Evolutionary conservation across 1,139 yeast genomes (phyloP).

Genomic region (Diutina siamensis): DNA sequence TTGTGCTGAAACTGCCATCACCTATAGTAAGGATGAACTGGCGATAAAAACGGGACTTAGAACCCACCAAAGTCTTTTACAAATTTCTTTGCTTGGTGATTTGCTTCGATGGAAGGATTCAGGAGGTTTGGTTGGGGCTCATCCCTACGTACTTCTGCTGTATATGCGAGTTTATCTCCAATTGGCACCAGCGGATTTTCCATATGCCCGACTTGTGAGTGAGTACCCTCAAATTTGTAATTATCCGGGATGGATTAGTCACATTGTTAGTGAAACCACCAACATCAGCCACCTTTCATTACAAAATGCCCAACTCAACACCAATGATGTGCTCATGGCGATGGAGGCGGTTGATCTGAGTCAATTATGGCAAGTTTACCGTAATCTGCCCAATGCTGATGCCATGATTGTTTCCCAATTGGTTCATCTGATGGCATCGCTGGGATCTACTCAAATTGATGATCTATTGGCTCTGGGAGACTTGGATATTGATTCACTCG

Average conservation of each 20-base stretch:
- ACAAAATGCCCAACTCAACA: background rate
- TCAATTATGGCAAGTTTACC: background rate
- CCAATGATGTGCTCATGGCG: background rate
- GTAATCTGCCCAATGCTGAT: background rate
- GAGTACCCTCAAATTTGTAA: background rate
- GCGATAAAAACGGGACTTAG: background rate
- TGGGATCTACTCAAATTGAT: background rate
- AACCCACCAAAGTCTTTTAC: background rate
- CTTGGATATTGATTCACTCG: background rate
- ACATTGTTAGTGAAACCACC: too few species aligned
- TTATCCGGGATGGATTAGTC: constrained; percentile 2
- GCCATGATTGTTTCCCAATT: background rate
- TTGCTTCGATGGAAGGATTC: constrained; percentile 1
- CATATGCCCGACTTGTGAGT: background rate
- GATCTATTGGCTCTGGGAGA: background rate
- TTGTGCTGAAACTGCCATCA: background rate
- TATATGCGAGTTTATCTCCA: background rate
- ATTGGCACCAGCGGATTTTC: background rate
- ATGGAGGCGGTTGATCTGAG: background rate
- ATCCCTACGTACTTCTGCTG: background rate
- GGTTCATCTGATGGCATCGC: background rate
- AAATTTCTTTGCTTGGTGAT: background rate
- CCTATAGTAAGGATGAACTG: background rate
- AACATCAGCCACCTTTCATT: too few species aligned
- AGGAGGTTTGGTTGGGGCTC: background rate